Percentiles rank a stretch among this genome's conserved stretches.
Evolutionary conservation across 345 rosid genomes (phyloP).

Genomic region (Eucalyptus caleyi): DNA sequence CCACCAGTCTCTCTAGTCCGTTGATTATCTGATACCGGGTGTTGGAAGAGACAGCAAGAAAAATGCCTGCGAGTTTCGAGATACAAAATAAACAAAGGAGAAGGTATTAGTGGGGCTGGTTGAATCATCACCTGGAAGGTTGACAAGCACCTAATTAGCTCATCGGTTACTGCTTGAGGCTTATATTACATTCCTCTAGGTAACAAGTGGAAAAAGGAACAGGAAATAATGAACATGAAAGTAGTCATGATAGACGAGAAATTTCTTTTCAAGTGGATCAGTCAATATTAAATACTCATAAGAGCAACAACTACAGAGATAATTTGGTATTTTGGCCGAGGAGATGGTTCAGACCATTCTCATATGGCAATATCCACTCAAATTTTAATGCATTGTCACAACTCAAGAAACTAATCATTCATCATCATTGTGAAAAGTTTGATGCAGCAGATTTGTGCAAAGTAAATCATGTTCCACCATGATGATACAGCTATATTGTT

Average conservation of each 20-base stretch:
- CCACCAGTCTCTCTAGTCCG: slow-evolving; percentile 66
- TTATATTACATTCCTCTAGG: not conserved
- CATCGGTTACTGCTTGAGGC: not conserved
- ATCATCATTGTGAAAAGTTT: not conserved
- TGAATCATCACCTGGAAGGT: not conserved
- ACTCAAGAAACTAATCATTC: not conserved
- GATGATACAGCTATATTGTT: not conserved
- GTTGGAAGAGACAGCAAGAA: slow-evolving; percentile 74
- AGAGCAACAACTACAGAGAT: not conserved
- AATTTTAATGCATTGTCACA: not conserved
- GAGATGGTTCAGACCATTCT: not conserved
- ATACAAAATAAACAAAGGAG: not conserved
- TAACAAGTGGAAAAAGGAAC: not conserved
- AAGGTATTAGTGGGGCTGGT: not conserved
- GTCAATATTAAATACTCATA: not conserved
- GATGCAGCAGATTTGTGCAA: not conserved
- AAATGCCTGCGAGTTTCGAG: slow-evolving; percentile 33
- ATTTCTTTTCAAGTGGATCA: not conserved
- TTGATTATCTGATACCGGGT: slow-evolving; percentile 73
- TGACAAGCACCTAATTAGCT: not conserved
- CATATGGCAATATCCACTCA: not conserved
- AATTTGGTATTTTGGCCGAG: not conserved
- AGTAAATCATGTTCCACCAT: not conserved
- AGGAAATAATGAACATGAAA: not conserved
- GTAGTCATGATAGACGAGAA: not conserved